Conservation (phyloP, 768 basidiomycete genomes). For the Rhodosporidiobolus sp. region DNA sequence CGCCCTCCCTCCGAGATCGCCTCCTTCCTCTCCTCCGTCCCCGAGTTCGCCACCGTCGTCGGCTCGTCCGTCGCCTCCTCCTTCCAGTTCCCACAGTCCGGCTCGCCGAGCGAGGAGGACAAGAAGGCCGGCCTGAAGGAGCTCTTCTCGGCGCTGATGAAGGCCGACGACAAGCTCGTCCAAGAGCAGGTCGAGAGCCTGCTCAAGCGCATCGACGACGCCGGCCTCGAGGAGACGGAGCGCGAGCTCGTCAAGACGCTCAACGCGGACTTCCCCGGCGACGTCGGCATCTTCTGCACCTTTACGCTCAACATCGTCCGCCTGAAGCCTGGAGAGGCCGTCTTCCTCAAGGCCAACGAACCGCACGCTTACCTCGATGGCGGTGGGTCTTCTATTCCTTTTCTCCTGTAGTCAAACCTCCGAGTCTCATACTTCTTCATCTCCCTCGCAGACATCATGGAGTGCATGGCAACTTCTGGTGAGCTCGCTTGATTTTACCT, state of each 20-base stretch:
- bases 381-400: conserved; percentile 56
- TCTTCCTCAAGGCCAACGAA: conserved; percentile 91
- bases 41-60: conserved; percentile 73
- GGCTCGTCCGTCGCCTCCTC: conserved; percentile 50
- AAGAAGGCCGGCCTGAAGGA: conserved; percentile 56
- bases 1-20: conserved; percentile 73
- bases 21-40: conserved; percentile 61
- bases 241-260: conserved; percentile 57
- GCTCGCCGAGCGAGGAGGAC: conserved; percentile 49
- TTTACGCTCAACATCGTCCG: conserved; percentile 83
- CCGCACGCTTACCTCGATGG: conserved; percentile 95
- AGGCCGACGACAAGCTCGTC: conserved; percentile 59
- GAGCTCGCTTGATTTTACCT: not conserved
- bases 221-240: conserved; percentile 36
- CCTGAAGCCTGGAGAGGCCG: conserved; percentile 78
- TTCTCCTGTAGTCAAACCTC: not conserved
- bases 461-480: conserved; percentile 93
- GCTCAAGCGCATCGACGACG: conserved; percentile 59
- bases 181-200: conserved; percentile 60
- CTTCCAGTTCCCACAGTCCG: conserved; percentile 60
- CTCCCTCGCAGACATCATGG: conserved; percentile 73
- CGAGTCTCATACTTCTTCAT: not conserved
- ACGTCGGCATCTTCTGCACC: conserved; percentile 88
- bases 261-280: conserved; percentile 74
- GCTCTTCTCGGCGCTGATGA: conserved; percentile 82